Evolutionary conservation across 192 early-diverging fungal species (phyloP), one percentile per base, ranked within the genome.

Genomic region (Umbelopsis isabellina): DNA sequence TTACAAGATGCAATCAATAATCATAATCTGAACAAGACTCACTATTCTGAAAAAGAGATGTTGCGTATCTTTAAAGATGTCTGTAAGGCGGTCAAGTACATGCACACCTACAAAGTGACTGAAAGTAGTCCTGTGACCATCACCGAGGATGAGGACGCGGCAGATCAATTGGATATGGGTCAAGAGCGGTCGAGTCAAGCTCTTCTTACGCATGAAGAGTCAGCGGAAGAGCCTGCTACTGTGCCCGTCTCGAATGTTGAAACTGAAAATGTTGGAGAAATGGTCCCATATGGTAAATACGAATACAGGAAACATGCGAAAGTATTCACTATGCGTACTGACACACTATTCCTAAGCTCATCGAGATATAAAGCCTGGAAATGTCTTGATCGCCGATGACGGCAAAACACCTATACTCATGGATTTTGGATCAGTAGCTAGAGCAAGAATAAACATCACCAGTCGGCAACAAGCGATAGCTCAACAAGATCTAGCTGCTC

Each of bases 351-450:
- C 0, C 6, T 90, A 84, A 74, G 87, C 85, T 23, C 91, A 93
- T 67, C 79, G 91, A 9, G 91, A 93, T 69, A 90, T 93, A 66
- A 93, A 93, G 74, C 90, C 90, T 11, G 91, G 79, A 22, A 93
- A 93, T 69, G 83, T 91, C 0, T 75, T 93, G 74, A 79, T 93
- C 49, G 66, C 78, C 3, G 89, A 91, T 69, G 90, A 91, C 66
- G 84, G 85, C 21, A 50, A 73, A 33, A 88, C 89, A 25, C 89
- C 90, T 0, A 77, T 93, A 0, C 73, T 93, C n/a, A 90, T 91
- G 88, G 92, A 93, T 77, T 87, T 93, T 73, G 92, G 92, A 65
- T 91, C 90, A 21, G 83, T 87, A 44, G 74, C 76, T n/a, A 65
- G 72, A 13, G 89, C 90, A 27, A 80, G 87, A 0, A 79, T 89